These are phyloP conservation scores for Starmerella floricola DNA, from an alignment of 805 yeast species.

Conservation along the genomic window DNA sequence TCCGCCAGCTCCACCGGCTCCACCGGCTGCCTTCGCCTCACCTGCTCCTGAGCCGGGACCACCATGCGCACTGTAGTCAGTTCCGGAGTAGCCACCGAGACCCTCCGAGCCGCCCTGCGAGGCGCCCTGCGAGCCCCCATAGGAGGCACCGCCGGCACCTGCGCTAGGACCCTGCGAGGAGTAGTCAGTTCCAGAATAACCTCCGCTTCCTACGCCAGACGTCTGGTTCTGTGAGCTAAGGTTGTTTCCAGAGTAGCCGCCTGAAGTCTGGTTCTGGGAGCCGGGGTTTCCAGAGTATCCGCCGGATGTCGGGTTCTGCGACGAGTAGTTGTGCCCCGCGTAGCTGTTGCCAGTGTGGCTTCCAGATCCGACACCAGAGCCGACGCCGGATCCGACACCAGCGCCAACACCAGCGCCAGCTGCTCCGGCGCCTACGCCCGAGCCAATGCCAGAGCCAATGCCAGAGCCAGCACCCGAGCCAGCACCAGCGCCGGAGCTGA, in stretches of 20 bases:
- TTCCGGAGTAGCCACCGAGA: neutral
- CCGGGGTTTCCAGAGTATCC: too few relatives aligned
- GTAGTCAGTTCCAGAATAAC: too few relatives aligned
- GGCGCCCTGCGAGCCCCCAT: neutral
- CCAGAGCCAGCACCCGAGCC: neutral
- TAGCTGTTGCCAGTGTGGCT: neutral
- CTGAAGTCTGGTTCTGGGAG: too few relatives aligned
- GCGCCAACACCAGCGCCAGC: too few relatives aligned
- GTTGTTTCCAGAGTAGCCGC: too few relatives aligned
- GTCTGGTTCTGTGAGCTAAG: too few relatives aligned
- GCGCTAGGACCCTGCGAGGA: too few relatives aligned
- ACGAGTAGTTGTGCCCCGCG: neutral
- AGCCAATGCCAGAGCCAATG: too few relatives aligned
- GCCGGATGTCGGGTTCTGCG: too few relatives aligned
- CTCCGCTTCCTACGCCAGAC: too few relatives aligned
- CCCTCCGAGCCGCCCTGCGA: neutral
- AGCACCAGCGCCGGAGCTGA: too few relatives aligned
- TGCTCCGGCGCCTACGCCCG: neutral
- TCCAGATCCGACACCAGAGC: neutral
- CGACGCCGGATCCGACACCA: neutral
- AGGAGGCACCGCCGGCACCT: neutral
- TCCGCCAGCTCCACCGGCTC: slow-evolving; percentile 1
- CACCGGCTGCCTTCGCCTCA: slow-evolving; percentile 11
- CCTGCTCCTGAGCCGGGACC: neutral
- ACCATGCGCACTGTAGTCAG: neutral